Evolutionary conservation across 805 yeast genomes (phyloP).

Genomic region (Zygotorulaspora florentina): DNA sequence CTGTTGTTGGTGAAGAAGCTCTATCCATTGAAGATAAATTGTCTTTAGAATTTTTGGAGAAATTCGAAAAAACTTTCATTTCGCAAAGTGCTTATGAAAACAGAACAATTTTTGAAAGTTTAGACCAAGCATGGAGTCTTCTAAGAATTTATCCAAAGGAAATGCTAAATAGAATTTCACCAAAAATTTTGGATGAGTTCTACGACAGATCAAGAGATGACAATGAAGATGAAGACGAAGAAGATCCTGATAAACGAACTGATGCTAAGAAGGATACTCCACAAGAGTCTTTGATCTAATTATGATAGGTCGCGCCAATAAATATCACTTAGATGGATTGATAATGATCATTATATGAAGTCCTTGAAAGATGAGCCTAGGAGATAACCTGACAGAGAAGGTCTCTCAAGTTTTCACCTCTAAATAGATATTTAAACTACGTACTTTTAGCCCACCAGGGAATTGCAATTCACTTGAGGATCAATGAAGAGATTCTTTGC

Average conservation of each 20-base stretch:
- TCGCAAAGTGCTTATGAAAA: slow-evolving; percentile 96
- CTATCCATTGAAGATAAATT: slow-evolving; percentile 95
- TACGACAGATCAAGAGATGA: slow-evolving; percentile 83
- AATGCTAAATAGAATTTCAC: slow-evolving; percentile 96
- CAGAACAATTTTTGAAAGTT: slow-evolving; percentile 89
- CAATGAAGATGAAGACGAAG: slow-evolving; percentile 50
- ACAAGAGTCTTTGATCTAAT: slow-evolving; percentile 27
- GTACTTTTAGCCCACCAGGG: too few species aligned
- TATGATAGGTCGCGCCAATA: not conserved
- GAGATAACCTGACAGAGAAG: not conserved
- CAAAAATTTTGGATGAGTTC: slow-evolving; percentile 92
- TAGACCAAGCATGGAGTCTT: slow-evolving; percentile 97
- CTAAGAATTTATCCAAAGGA: slow-evolving; percentile 99
- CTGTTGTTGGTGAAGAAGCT: slow-evolving; percentile 99
- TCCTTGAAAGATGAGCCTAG: not conserved
- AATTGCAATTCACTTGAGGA: too few species aligned
- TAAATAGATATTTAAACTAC: too few species aligned
- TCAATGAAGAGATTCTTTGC: too few species aligned
- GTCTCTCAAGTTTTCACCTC: too few species aligned
- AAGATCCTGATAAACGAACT: slow-evolving; percentile 34
- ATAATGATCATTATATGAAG: not conserved
- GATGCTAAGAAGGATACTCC: slow-evolving; percentile 14
- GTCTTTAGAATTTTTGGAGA: slow-evolving; percentile 94
- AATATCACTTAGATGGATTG: too few species aligned
- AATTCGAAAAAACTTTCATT: slow-evolving; percentile 93